Evolutionary conservation across 73 alveolate species (phyloP).

Genomic region (Tetrahymena elliotti): DNA sequence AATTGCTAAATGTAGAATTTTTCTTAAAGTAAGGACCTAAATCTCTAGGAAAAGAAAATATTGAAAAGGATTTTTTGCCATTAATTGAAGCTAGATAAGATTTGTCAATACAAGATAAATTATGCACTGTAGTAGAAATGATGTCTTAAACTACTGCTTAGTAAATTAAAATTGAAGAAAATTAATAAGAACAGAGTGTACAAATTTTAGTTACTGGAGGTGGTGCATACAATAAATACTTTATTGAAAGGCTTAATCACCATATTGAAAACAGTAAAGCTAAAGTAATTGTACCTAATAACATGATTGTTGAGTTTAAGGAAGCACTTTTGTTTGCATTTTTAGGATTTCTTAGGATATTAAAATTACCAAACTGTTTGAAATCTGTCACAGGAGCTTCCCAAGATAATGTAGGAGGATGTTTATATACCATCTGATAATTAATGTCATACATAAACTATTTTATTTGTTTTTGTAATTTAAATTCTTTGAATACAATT

Average conservation of each 20-base stretch:
- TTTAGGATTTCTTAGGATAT: constrained; percentile 1
- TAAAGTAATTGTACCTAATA: background rate
- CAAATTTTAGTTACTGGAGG: constrained; percentile 15
- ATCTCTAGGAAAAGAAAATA: constrained; percentile 16
- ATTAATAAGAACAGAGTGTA: background rate
- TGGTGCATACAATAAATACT: constrained; percentile 25
- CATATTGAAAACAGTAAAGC: background rate
- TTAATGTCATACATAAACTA: background rate
- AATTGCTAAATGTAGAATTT: background rate
- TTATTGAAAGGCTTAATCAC: constrained; percentile 4
- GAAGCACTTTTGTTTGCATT: constrained; percentile 38
- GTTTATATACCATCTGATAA: background rate
- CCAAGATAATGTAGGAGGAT: constrained; percentile 16
- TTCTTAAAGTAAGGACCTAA: background rate
- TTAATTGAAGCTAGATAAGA: background rate
- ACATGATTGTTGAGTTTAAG: constrained; percentile 8
- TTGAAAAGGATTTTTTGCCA: constrained; percentile 4
- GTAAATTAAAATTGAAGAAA: background rate
- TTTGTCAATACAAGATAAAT: constrained; percentile 1
- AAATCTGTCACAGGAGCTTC: constrained; percentile 31
- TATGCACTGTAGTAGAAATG: constrained; percentile 6
- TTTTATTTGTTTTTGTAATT: no score
- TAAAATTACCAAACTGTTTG: background rate
- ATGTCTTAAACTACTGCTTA: constrained; percentile 4
- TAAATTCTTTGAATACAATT: no score